Percentiles rank a stretch among this genome's conserved stretches.
phyloP scores from a whole-genome alignment of 441 rosid genomes.

The Aleurites moluccanus region DNA sequence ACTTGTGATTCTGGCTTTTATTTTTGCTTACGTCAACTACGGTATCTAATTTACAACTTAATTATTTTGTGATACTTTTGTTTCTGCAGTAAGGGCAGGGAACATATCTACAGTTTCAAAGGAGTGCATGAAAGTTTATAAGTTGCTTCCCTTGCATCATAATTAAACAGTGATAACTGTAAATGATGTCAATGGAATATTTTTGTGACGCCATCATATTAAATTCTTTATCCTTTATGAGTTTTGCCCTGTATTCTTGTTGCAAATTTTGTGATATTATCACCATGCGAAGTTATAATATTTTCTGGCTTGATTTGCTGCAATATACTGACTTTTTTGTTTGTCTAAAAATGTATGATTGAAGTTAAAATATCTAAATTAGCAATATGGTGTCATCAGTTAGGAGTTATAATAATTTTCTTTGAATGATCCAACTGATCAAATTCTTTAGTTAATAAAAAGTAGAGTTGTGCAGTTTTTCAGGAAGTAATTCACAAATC shows the following conservation, averaged over 20 bases:
- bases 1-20: neutral
- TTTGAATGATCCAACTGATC: too few relatives aligned
- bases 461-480: too few relatives aligned
- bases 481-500: too few relatives aligned
- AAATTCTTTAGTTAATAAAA: too few relatives aligned
- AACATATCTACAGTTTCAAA: neutral
- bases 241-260: neutral
- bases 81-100: neutral
- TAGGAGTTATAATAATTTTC: too few relatives aligned
- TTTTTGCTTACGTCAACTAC: neutral
- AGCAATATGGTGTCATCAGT: too few relatives aligned
- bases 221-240: neutral
- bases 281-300: neutral
- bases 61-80: neutral
- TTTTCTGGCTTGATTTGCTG: neutral
- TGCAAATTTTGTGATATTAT: too few relatives aligned
- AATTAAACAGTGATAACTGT: neutral
- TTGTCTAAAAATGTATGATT: neutral
- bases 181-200: neutral
- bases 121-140: neutral
- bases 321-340: too few relatives aligned
- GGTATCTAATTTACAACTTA: neutral
- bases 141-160: neutral
- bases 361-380: neutral
- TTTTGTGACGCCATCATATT: neutral